Conservation (phyloP, 148 eudicot genomes). For the Chenopodium berlandieri region DNA sequence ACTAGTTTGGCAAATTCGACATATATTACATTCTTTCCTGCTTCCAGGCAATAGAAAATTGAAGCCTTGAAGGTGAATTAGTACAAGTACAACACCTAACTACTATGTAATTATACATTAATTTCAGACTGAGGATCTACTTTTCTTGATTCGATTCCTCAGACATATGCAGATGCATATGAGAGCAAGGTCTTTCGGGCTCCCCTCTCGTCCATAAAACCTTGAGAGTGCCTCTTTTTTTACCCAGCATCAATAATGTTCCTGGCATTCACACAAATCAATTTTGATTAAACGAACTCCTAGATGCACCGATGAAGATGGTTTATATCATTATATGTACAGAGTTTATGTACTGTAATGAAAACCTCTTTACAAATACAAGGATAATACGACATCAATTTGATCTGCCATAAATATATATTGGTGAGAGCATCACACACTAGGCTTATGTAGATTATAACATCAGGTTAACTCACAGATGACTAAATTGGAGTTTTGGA, state of each 20-base stretch:
- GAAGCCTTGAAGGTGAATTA: background rate
- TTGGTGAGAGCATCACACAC: background rate
- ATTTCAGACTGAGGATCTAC: background rate
- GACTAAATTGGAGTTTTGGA: background rate
- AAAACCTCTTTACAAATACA: background rate
- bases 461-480: background rate
- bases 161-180: slow-evolving; percentile 35
- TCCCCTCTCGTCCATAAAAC: slow-evolving; percentile 68
- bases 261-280: slow-evolving; percentile 39
- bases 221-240: slow-evolving; percentile 62
- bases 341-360: background rate
- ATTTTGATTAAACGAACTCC: background rate
- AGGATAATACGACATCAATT: background rate
- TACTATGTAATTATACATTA: slow-evolving; percentile 14
- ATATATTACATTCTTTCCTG: background rate
- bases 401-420: background rate
- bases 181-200: slow-evolving; percentile 67
- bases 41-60: background rate
- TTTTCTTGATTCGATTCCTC: slow-evolving; percentile 33
- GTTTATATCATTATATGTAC: background rate
- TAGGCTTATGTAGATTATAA: background rate
- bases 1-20: background rate
- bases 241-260: slow-evolving; percentile 53
- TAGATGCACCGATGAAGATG: background rate
- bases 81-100: background rate